A percentile compares a stretch with the other conserved stretches of the same genome.
These are phyloP conservation scores for Auricularia sp. DNA, from an alignment of 768 basidiomycete species.

Conservation along the genomic window DNA sequence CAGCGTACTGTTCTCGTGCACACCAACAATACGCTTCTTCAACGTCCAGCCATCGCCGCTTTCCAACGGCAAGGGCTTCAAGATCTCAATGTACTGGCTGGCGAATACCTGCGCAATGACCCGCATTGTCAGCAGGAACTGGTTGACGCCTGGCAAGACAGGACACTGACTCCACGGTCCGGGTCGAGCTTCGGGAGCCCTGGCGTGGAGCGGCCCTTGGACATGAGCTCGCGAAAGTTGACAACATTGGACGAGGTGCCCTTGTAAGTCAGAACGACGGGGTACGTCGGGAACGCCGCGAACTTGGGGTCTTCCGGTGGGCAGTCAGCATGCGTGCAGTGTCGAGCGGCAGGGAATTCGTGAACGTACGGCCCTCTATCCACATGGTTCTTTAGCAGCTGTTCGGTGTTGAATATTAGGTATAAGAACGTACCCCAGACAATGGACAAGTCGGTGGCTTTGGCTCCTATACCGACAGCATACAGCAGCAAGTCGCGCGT, in stretches of 20 bases:
- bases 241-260: constrained; percentile 51
- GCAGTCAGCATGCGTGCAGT: background rate
- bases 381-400: background rate
- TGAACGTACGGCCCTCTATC: background rate
- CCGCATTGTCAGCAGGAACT: background rate
- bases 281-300: constrained; percentile 75
- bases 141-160: too few species aligned
- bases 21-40: constrained; percentile 51
- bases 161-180: constrained; percentile 48
- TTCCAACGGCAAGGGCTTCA: constrained; percentile 65
- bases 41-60: constrained; percentile 75
- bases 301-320: constrained; percentile 46
- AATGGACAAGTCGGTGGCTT: constrained; percentile 55
- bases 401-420: background rate
- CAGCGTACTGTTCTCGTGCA: constrained; percentile 72
- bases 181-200: constrained; percentile 65
- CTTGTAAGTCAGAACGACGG: constrained; percentile 68
- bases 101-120: constrained; percentile 6
- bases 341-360: background rate
- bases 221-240: constrained; percentile 46
- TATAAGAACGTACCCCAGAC: constrained; percentile 46
- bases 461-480: constrained; percentile 73
- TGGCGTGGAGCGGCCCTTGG: constrained; percentile 24
- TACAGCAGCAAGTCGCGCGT: constrained; percentile 74
- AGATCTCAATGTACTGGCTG: constrained; percentile 66